A percentile compares a stretch with the other conserved stretches of the same genome.
These are phyloP conservation scores for Rutstroemia sp. DNA, from an alignment of 2,329 filamentous ascomycete genomes.

Conservation along the genomic window DNA sequence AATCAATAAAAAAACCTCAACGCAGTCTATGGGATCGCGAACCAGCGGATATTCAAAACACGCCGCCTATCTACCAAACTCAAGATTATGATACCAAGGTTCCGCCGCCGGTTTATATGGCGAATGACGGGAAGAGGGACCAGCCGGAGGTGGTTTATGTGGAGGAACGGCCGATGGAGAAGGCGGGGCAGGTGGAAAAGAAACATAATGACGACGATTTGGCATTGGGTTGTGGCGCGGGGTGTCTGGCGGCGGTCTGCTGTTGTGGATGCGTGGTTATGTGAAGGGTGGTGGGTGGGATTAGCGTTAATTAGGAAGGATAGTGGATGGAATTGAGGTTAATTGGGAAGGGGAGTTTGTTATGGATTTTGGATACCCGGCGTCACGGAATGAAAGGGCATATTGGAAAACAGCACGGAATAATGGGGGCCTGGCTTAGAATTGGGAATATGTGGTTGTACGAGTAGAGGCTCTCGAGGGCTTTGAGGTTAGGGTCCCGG, in stretches of 20 bases:
- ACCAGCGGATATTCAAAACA: constrained; percentile 2
- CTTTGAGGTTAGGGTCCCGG: too few relatives aligned
- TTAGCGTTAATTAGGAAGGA: too few relatives aligned
- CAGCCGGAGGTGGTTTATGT: constrained; percentile 1
- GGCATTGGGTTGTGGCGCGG: constrained; percentile 1
- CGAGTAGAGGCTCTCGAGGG: too few relatives aligned
- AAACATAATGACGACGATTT: neutral
- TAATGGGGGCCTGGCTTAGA: too few relatives aligned
- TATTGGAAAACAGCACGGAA: too few relatives aligned
- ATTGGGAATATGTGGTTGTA: too few relatives aligned
- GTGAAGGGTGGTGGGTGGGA: neutral
- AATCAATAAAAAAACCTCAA: neutral
- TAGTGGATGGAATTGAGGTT: neutral
- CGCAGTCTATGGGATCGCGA: constrained; percentile 2
- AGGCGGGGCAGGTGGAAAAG: neutral
- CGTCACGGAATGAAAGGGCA: too few relatives aligned
- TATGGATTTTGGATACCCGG: too few relatives aligned
- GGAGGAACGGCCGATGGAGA: neutral
- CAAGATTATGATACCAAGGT: neutral
- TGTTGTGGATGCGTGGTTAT: constrained; percentile 6
- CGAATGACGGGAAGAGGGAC: neutral
- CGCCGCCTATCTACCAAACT: neutral
- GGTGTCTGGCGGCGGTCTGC: neutral
- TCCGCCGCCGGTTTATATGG: neutral
- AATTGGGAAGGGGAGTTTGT: too few relatives aligned